Conservation (phyloP, 2,329 filamentous ascomycete species). For the Tolypocladium album region DNA sequence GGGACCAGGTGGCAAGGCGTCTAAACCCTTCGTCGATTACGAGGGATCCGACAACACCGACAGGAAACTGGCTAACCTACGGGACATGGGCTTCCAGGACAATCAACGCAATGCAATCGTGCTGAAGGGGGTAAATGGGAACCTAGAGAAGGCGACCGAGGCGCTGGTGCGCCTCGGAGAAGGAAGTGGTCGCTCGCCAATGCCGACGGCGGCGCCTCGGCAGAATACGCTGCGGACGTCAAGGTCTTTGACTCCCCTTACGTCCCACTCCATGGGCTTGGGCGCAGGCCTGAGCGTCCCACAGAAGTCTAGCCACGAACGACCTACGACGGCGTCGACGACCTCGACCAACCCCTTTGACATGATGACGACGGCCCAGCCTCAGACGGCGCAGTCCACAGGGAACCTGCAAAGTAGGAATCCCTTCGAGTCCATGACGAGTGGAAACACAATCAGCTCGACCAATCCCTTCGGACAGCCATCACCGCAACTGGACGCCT, state of each 20-base stretch:
- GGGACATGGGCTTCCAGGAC: conserved; percentile 88
- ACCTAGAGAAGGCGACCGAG: conserved; percentile 78
- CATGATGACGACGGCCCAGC: conserved; percentile 39
- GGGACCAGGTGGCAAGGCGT: conserved; percentile 49
- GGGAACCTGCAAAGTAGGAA: conserved; percentile 49
- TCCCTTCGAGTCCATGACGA: conserved; percentile 31
- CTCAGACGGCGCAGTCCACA: conserved; percentile 55
- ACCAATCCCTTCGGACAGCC: conserved; percentile 62
- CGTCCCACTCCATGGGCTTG: conserved; percentile 21
- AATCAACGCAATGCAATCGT: conserved; percentile 71
- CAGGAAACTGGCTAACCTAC: conserved; percentile 63
- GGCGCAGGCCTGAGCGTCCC: conserved; percentile 22
- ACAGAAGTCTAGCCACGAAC: conserved; percentile 16
- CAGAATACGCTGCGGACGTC: conserved; percentile 37
- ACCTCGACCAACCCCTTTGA: conserved; percentile 60
- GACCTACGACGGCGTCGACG: conserved; percentile 29
- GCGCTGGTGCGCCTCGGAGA: conserved; percentile 75
- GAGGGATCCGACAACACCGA: conserved; percentile 52
- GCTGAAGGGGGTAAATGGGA: conserved; percentile 72
- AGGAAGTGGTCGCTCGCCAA: conserved; percentile 35
- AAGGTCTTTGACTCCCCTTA: conserved; percentile 44
- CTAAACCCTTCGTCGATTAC: conserved; percentile 54
- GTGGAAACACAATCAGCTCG: conserved; percentile 25
- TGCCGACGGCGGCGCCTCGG: conserved; percentile 26
- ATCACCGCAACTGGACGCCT: conserved; percentile 22